Conservation (phyloP, 1,139 yeast species). For the Yamadazyma taylorii region DNA sequence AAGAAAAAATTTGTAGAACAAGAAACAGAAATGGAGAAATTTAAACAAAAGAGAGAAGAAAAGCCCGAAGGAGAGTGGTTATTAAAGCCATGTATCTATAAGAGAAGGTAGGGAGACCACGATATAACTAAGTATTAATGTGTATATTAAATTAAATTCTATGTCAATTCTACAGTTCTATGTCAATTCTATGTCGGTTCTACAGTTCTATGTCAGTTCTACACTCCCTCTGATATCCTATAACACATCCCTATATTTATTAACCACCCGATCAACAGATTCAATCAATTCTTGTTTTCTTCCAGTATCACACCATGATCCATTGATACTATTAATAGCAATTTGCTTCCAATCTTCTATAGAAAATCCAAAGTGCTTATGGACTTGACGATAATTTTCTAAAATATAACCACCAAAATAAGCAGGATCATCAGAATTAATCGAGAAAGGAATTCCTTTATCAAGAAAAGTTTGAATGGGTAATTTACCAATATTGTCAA, state of each 20-base stretch:
- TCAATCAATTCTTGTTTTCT: slow-evolving; percentile 49
- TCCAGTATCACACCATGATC: slow-evolving; percentile 62
- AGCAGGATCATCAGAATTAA: slow-evolving; percentile 85
- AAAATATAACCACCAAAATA: slow-evolving; percentile 81
- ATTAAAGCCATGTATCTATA: slow-evolving; percentile 92
- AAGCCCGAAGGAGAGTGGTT: slow-evolving; percentile 84
- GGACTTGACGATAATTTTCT: slow-evolving; percentile 69
- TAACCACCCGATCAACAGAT: slow-evolving; percentile 46
- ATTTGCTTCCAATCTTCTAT: slow-evolving; percentile 57
- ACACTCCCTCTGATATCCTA: too few species aligned
- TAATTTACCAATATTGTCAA: slow-evolving; percentile 59
- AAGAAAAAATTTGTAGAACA: slow-evolving; percentile 72
- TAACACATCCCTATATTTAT: too few species aligned
- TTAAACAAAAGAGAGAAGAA: slow-evolving; percentile 54
- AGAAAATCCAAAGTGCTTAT: slow-evolving; percentile 60
- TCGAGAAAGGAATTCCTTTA: slow-evolving; percentile 64
- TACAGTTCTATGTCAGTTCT: too few species aligned
- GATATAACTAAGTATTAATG: too few species aligned
- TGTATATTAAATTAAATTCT: too few species aligned
- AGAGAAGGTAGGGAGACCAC: slow-evolving; percentile 82
- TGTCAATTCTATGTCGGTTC: slow-evolving; percentile 1
- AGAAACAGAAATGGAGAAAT: slow-evolving; percentile 59
- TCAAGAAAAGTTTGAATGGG: slow-evolving; percentile 64
- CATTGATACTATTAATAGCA: slow-evolving; percentile 61
- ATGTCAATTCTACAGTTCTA: too few species aligned